Conservation (phyloP, 1,284 basidiomycete genomes). For the Wolfiporia cocos region DNA sequence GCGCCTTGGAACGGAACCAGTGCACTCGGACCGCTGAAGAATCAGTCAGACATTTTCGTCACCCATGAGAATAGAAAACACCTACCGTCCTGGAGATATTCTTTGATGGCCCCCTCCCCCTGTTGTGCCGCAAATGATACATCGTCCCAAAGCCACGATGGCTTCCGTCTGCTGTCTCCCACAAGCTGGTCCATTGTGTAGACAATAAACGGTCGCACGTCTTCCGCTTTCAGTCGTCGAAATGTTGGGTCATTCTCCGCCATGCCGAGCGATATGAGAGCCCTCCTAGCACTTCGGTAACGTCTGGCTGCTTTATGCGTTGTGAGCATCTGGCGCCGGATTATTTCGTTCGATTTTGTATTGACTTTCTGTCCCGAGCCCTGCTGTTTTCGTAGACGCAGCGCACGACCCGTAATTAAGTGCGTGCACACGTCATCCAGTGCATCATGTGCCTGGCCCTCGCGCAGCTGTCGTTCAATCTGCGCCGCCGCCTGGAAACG, state of each 20-base stretch:
- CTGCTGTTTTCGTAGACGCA: too few species aligned
- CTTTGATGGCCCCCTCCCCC: constrained; percentile 1
- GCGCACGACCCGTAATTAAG: too few species aligned
- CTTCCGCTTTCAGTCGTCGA: constrained; percentile 1
- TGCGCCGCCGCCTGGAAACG: too few species aligned
- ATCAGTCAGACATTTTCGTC: neutral
- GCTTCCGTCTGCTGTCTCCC: constrained; percentile 6
- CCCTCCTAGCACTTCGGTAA: constrained; percentile 4
- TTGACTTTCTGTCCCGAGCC: too few species aligned
- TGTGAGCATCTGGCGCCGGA: too few species aligned
- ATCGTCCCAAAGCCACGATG: constrained; percentile 15
- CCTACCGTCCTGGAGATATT: constrained; percentile 9
- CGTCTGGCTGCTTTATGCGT: too few species aligned
- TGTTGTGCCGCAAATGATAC: constrained; percentile 4
- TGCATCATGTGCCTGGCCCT: too few species aligned
- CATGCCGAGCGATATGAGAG: neutral
- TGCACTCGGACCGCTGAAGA: constrained; percentile 7
- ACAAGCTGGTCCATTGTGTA: neutral
- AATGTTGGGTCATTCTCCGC: neutral
- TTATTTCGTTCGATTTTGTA: too few species aligned
- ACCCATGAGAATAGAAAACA: neutral
- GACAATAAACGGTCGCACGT: constrained; percentile 7
- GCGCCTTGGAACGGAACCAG: constrained; percentile 12
- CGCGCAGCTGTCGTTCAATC: too few species aligned
- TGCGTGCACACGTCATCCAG: too few species aligned